These are phyloP conservation scores for Chlorella vulgaris DNA, from an alignment of 139 green algal species.

Conservation along the genomic window DNA sequence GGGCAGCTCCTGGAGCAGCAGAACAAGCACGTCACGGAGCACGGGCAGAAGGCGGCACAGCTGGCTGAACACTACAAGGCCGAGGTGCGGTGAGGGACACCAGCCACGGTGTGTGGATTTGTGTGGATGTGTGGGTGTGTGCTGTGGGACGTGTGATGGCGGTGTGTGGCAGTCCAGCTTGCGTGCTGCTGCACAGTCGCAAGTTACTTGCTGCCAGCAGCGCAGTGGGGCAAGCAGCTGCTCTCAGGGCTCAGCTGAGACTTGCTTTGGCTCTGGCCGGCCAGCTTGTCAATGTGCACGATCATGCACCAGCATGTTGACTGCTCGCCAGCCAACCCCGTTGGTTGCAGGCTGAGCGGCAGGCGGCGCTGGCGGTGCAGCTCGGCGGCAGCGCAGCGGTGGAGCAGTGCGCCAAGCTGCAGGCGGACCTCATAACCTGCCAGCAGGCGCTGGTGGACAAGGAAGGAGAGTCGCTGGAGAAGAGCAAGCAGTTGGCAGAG, in stretches of 20 bases:
- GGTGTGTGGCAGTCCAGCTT: not conserved
- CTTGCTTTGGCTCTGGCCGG: no score
- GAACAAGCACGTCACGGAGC: slow-evolving; percentile 35
- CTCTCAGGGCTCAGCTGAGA: no score
- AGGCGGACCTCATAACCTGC: slow-evolving; percentile 25
- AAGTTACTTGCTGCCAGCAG: no score
- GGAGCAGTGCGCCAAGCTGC: slow-evolving; percentile 4
- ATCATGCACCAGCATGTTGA: no score
- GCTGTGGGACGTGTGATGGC: not conserved
- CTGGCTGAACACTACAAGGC: slow-evolving; percentile 37
- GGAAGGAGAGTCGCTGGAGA: slow-evolving; percentile 22
- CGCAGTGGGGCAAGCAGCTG: no score
- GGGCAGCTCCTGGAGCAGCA: slow-evolving; percentile 41
- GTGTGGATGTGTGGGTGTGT: not conserved
- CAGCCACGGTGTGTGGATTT: not conserved
- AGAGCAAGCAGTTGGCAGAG: slow-evolving; percentile 5
- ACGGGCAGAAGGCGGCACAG: slow-evolving; percentile 21
- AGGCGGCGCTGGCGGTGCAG: not conserved
- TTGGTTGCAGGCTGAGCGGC: slow-evolving; percentile 17
- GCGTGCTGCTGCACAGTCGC: no score
- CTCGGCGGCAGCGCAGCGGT: slow-evolving; percentile 13
- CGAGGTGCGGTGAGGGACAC: slow-evolving; percentile 29
- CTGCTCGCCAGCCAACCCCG: no score
- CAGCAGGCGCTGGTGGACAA: slow-evolving; percentile 33
- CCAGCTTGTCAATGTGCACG: no score